Base-by-base conservation (phyloP, 1,284 basidiomycete genomes). In the Chondrostereum purpureum region DNA sequence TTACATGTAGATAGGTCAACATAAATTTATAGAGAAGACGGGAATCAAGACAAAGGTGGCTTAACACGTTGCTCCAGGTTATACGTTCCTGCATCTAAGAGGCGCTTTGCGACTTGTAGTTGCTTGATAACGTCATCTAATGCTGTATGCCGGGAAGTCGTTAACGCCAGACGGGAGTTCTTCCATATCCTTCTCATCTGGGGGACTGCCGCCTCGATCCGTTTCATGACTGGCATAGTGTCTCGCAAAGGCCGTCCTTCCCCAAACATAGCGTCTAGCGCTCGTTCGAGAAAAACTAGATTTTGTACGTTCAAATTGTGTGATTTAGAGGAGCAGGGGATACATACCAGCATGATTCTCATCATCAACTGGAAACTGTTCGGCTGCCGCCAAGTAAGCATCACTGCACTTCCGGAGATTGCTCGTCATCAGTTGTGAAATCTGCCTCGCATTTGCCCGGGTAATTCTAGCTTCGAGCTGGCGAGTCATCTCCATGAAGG, bases 361-460 rank as follows among this genome's bases (percentile, higher is more conserved):
- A 40, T 69, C 67, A 49, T 69, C 67, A 2, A 52, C 39, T 1
- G 62, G 62, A 39, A 54, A 63, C 1, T 42, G 42, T 0, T 43
- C 49, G 1, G 62, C 62, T 16, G 63, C 58, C 36, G 56, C 38
- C 5, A 57, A 39, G 44, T 68, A 68, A 27, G 51, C 51, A 8
- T 48, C 37, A 58, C 52, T 1, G 63, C 52, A 22, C 51, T 39
- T 5, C 21, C 31, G 24, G 53, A 39, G 2, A n/a, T n/a, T 47
- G 39, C 11, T 19, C 18, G 19, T 36, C 18, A 20, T 31, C 31
- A 20, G 14, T n/a, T n/a, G n/a, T n/a, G n/a, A n/a, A n/a, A n/a
- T n/a, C n/a, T n/a, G n/a, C n/a, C n/a, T n/a, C n/a, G n/a, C n/a
- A n/a, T n/a, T n/a, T n/a, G n/a, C n/a, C n/a, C n/a, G n/a, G 19